phyloP scores from a whole-genome alignment of 306 rosid species.

The Malus domestica region DNA sequence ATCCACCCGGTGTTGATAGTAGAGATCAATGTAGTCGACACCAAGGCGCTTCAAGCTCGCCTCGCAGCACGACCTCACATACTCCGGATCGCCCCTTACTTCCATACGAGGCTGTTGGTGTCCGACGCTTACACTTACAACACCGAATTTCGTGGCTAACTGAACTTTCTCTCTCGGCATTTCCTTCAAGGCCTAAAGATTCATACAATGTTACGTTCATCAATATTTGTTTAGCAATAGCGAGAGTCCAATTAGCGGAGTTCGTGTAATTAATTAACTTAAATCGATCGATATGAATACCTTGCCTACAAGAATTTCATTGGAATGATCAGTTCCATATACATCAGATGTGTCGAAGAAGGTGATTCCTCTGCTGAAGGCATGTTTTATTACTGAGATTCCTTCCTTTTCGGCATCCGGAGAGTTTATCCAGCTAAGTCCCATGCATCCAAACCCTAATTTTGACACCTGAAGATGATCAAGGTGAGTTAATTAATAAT shows the following conservation, averaged over 20 bases:
- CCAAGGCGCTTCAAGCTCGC: slow-evolving; percentile 67
- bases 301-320: slow-evolving; percentile 40
- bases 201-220: too few relatives aligned
- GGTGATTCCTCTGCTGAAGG: slow-evolving; percentile 33
- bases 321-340: slow-evolving; percentile 22
- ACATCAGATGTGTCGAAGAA: slow-evolving; percentile 34
- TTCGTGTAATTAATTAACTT: too few relatives aligned
- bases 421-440: slow-evolving; percentile 27
- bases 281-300: background rate
- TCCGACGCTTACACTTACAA: background rate
- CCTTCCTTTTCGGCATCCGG: slow-evolving; percentile 26
- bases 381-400: slow-evolving; percentile 16
- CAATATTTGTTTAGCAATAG: too few relatives aligned
- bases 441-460: slow-evolving; percentile 42
- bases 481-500: too few relatives aligned
- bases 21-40: slow-evolving; percentile 66
- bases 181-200: slow-evolving; percentile 46
- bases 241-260: too few relatives aligned
- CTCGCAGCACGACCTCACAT: slow-evolving; percentile 66
- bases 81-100: slow-evolving; percentile 63
- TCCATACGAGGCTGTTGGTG: background rate
- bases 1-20: slow-evolving; percentile 71
- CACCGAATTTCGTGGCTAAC: slow-evolving; percentile 73
- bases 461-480: slow-evolving; percentile 26
- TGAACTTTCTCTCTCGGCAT: slow-evolving; percentile 68